Conservation (phyloP, 176 grass and related monocot genomes). For the Leersia perrieri region DNA sequence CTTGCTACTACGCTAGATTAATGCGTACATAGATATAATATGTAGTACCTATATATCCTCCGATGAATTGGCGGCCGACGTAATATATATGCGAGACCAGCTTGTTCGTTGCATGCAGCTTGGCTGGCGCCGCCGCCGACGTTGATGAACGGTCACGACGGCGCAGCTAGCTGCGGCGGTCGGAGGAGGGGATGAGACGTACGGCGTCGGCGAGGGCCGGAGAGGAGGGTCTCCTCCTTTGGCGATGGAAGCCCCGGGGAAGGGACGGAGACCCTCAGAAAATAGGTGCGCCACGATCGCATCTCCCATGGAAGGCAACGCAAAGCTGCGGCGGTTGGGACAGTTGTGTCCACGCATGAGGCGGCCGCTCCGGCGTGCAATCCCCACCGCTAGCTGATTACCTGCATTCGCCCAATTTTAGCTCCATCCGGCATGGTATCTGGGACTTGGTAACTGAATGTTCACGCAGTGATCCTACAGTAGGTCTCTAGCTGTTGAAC, state of each 20-base stretch:
- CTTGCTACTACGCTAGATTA: background rate
- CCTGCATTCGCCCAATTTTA: background rate
- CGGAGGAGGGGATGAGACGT: conserved; percentile 7
- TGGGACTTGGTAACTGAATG: no score
- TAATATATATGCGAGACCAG: background rate
- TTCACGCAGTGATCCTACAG: no score
- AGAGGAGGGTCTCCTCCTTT: conserved; percentile 2
- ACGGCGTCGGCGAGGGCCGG: background rate
- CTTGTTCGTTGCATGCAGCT: background rate
- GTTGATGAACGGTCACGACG: background rate
- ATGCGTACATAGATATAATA: no score
- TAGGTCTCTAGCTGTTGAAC: no score
- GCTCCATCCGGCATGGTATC: background rate
- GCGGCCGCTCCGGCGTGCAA: conserved; percentile 12
- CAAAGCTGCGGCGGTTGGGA: background rate
- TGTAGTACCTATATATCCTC: background rate
- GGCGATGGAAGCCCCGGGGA: background rate
- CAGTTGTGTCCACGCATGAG: background rate
- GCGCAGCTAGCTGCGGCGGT: background rate
- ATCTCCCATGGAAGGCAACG: conserved; percentile 1
- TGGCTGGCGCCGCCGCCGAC: background rate
- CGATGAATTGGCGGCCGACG: background rate
- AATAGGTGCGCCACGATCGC: background rate
- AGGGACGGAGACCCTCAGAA: background rate
- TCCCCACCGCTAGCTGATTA: conserved; percentile 13